A percentile compares a stretch with the other conserved stretches of the same genome.
phyloP scores from a whole-genome alignment of 768 basidiomycete species.

The Neoboletus brunneissimus region DNA sequence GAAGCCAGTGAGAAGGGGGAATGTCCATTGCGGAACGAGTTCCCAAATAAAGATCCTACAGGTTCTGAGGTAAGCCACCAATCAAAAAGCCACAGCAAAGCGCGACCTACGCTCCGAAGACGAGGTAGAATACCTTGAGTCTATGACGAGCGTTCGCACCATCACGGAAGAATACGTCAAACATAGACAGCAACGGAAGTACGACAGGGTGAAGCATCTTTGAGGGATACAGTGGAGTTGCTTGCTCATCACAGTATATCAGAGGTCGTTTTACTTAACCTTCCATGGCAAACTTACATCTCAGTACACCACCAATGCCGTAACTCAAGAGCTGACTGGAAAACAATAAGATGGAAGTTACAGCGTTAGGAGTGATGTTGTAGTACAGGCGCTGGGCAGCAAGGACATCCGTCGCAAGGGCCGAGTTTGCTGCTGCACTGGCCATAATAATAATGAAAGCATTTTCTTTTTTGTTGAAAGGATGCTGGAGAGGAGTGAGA shows the following conservation, averaged over 20 bases:
- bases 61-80: not conserved
- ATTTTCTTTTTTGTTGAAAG: constrained; percentile 61
- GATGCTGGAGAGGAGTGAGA: constrained; percentile 36
- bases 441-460: constrained; percentile 59
- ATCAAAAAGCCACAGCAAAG: constrained; percentile 19
- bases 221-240: constrained; percentile 40
- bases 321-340: constrained; percentile 43
- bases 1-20: constrained; percentile 61
- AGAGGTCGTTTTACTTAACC: not conserved
- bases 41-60: constrained; percentile 36
- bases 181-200: constrained; percentile 23
- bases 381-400: constrained; percentile 55
- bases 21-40: constrained; percentile 35
- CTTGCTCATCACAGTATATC: constrained; percentile 5
- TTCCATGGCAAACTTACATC: constrained; percentile 32
- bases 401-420: constrained; percentile 52
- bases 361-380: constrained; percentile 47
- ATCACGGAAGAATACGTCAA: constrained; percentile 41
- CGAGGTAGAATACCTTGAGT: constrained; percentile 32
- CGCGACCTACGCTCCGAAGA: constrained; percentile 30
- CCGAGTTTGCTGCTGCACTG: constrained; percentile 51
- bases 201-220: constrained; percentile 43
- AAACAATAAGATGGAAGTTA: constrained; percentile 41
- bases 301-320: constrained; percentile 52
- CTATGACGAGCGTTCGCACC: constrained; percentile 38